Evolutionary conservation across 2,329 filamentous ascomycete genomes (phyloP).

Genomic region (Bisporella sp.): DNA sequence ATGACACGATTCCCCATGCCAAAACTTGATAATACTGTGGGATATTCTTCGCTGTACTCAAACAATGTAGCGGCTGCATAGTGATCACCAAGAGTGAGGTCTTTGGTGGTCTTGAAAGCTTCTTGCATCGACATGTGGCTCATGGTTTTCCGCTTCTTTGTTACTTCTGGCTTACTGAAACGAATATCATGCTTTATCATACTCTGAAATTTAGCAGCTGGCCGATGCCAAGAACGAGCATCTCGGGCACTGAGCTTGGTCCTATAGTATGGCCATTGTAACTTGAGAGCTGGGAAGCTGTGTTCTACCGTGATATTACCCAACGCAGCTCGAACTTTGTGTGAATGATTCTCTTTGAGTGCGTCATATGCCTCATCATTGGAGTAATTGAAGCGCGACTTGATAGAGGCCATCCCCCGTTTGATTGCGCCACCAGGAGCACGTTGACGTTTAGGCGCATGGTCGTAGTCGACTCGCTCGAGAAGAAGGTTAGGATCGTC

Average conservation of each 20-base stretch:
- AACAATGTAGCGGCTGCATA: slow-evolving; percentile 84
- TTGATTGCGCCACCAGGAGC: slow-evolving; percentile 43
- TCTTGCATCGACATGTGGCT: slow-evolving; percentile 73
- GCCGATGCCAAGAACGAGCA: slow-evolving; percentile 78
- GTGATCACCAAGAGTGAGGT: slow-evolving; percentile 72
- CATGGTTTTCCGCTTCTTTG: slow-evolving; percentile 72
- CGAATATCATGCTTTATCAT: slow-evolving; percentile 60
- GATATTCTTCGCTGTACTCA: slow-evolving; percentile 93
- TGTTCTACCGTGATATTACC: slow-evolving; percentile 92
- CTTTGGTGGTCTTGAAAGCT: slow-evolving; percentile 71
- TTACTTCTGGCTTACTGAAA: slow-evolving; percentile 63
- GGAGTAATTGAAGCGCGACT: slow-evolving; percentile 85
- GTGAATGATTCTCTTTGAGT: slow-evolving; percentile 93
- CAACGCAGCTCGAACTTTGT: slow-evolving; percentile 88
- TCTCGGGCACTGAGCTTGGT: slow-evolving; percentile 69
- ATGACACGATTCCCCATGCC: slow-evolving; percentile 95
- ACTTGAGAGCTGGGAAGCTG: slow-evolving; percentile 80
- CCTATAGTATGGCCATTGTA: slow-evolving; percentile 95
- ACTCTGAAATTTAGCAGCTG: slow-evolving; percentile 65
- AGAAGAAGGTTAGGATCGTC: slow-evolving; percentile 84
- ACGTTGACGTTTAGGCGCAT: slow-evolving; percentile 48
- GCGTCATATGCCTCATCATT: slow-evolving; percentile 95
- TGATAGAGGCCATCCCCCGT: slow-evolving; percentile 65
- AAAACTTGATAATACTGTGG: slow-evolving; percentile 87
- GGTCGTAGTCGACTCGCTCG: slow-evolving; percentile 64